phyloP scores from a whole-genome alignment of 31 red algal species.

The Porphyra umbilicalis region DNA sequence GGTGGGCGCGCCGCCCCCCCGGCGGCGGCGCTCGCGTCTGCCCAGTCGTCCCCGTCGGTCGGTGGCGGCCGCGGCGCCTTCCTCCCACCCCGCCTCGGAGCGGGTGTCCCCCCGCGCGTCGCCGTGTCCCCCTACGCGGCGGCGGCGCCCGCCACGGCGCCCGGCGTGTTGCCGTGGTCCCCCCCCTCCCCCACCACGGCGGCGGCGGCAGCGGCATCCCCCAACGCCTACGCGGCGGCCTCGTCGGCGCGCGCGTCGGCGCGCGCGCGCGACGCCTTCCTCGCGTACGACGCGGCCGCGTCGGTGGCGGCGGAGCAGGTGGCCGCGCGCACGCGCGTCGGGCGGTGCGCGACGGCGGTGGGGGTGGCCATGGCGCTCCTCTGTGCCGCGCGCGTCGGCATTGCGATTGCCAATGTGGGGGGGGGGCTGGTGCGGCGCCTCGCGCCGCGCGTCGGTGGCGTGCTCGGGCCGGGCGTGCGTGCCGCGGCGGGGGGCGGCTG shows the following conservation, averaged over 20 bases:
- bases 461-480: conserved; percentile 8
- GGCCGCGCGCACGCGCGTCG: conserved; percentile 38
- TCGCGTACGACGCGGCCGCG: conserved; percentile 54
- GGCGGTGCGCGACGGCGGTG: conserved; percentile 28
- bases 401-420: conserved; percentile 35
- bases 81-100: not conserved
- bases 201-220: not conserved
- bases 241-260: not conserved
- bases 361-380: conserved; percentile 47
- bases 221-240: not conserved
- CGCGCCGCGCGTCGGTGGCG: conserved; percentile 1
- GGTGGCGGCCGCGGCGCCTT: not conserved
- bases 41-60: not conserved
- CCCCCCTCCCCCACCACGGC: not conserved
- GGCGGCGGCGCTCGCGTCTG: not conserved
- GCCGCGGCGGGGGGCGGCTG: conserved; percentile 20
- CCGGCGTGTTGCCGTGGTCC: not conserved
- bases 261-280: not conserved
- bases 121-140: not conserved
- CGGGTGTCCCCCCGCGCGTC: not conserved
- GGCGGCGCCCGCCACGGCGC: not conserved
- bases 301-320: conserved; percentile 39
- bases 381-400: conserved; percentile 26
- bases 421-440: not conserved
- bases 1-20: too few relatives aligned